Conservation (phyloP, 2,329 filamentous ascomycete genomes). For the Periconia sp. region DNA sequence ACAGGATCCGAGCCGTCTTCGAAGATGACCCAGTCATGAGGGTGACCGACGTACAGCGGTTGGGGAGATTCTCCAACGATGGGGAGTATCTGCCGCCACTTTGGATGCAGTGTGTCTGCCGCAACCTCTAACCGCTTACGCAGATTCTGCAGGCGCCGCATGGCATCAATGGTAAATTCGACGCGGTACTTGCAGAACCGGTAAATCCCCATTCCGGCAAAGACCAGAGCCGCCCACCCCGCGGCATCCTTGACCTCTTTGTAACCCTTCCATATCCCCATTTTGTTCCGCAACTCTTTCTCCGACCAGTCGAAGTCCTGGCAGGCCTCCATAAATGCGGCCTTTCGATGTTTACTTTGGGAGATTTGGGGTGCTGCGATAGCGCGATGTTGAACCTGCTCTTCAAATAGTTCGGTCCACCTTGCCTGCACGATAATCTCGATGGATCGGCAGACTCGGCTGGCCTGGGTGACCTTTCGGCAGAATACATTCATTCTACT, state of each 20-base stretch:
- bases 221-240: slow-evolving; percentile 63
- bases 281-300: slow-evolving; percentile 62
- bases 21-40: slow-evolving; percentile 60
- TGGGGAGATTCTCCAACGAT: slow-evolving; percentile 53
- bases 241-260: slow-evolving; percentile 64
- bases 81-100: slow-evolving; percentile 58
- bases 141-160: slow-evolving; percentile 54
- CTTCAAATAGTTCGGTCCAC: slow-evolving; percentile 63
- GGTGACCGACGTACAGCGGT: slow-evolving; percentile 54
- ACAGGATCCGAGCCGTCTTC: slow-evolving; percentile 52
- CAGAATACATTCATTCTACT: slow-evolving; percentile 52
- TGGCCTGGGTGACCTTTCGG: slow-evolving; percentile 56
- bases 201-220: slow-evolving; percentile 64
- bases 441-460: slow-evolving; percentile 61
- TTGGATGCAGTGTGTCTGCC: slow-evolving; percentile 59
- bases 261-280: slow-evolving; percentile 63
- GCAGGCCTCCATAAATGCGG: slow-evolving; percentile 60
- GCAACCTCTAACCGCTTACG: slow-evolving; percentile 59
- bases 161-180: slow-evolving; percentile 59
- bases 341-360: slow-evolving; percentile 57
- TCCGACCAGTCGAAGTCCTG: slow-evolving; percentile 62
- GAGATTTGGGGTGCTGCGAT: slow-evolving; percentile 50
- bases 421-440: slow-evolving; percentile 65
- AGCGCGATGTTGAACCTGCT: slow-evolving; percentile 53
- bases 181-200: slow-evolving; percentile 66